Evolutionary conservation across 2,329 filamentous ascomycete species (phyloP).

Genomic region (Calonectria honghensis): DNA sequence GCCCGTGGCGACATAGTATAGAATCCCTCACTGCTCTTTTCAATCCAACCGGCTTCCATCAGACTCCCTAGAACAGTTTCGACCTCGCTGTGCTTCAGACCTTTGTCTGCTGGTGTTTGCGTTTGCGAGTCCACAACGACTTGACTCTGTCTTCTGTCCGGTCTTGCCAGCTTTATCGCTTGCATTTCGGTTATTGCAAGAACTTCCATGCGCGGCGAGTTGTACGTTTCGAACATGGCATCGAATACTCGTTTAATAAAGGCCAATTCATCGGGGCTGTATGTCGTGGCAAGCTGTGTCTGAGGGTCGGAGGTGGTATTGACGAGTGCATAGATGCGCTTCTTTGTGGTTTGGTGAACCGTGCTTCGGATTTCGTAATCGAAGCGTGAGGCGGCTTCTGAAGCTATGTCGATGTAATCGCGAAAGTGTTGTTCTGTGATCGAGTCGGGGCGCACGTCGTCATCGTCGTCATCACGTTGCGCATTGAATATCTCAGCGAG

Average conservation of each 20-base stretch:
- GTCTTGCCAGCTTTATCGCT: constrained; percentile 81
- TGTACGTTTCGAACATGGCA: constrained; percentile 93
- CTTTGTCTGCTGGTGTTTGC: constrained; percentile 66
- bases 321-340: constrained; percentile 87
- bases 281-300: constrained; percentile 90
- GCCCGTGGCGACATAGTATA: constrained; percentile 86
- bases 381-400: constrained; percentile 83
- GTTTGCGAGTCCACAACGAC: constrained; percentile 58
- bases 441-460: constrained; percentile 73
- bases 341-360: constrained; percentile 79
- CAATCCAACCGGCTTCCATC: constrained; percentile 89
- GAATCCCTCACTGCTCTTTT: constrained; percentile 81
- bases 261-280: constrained; percentile 87
- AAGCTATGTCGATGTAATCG: constrained; percentile 81
- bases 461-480: constrained; percentile 60
- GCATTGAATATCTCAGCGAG: constrained; percentile 85
- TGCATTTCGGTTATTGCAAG: constrained; percentile 89
- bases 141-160: constrained; percentile 63
- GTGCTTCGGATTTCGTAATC: constrained; percentile 91
- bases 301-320: constrained; percentile 91
- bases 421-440: constrained; percentile 81
- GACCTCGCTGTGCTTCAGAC: constrained; percentile 85
- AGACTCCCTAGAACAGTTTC: constrained; percentile 82
- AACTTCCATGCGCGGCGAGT: constrained; percentile 85
- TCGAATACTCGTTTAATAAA: constrained; percentile 93